phyloP scores from a whole-genome alignment of 2,329 filamentous ascomycete species.

The Tolypocladium paradoxum region DNA sequence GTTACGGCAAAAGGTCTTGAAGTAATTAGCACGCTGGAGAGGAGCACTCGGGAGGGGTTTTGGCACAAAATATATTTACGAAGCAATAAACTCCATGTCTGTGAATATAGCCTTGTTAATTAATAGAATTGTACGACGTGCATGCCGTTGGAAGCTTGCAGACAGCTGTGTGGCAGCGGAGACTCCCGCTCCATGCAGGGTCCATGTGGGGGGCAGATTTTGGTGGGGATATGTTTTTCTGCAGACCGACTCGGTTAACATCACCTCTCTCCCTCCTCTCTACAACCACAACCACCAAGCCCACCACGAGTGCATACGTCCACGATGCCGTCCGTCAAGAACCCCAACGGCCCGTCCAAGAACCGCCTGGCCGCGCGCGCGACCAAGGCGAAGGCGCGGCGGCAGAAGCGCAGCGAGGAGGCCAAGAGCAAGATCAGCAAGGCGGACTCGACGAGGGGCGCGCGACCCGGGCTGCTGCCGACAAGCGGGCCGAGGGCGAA shows the following conservation, averaged over 20 bases:
- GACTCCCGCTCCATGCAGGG: not conserved
- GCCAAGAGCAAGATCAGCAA: slow-evolving; percentile 28
- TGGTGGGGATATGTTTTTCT: not conserved
- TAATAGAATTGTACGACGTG: not conserved
- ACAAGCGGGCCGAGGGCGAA: slow-evolving; percentile 42
- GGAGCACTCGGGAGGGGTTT: not conserved
- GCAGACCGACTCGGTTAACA: no score
- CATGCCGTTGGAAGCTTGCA: not conserved
- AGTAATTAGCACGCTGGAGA: not conserved
- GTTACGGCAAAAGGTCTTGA: not conserved
- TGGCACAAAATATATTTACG: not conserved
- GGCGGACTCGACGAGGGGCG: slow-evolving; percentile 36
- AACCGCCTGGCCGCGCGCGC: slow-evolving; percentile 39
- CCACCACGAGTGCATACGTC: not conserved
- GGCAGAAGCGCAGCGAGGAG: slow-evolving; percentile 29
- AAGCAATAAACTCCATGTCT: not conserved
- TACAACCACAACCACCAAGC: not conserved
- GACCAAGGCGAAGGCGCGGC: slow-evolving; percentile 31
- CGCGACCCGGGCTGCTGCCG: slow-evolving; percentile 40
- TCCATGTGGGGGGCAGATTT: not conserved
- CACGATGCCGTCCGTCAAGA: slow-evolving; percentile 44
- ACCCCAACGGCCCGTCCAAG: slow-evolving; percentile 45
- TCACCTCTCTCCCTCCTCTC: not conserved
- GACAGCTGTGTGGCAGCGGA: not conserved
- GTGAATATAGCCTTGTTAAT: not conserved